These are phyloP conservation scores for Mortierella hygrophila DNA, from an alignment of 192 early-diverging fungal species.

Conservation along the genomic window DNA sequence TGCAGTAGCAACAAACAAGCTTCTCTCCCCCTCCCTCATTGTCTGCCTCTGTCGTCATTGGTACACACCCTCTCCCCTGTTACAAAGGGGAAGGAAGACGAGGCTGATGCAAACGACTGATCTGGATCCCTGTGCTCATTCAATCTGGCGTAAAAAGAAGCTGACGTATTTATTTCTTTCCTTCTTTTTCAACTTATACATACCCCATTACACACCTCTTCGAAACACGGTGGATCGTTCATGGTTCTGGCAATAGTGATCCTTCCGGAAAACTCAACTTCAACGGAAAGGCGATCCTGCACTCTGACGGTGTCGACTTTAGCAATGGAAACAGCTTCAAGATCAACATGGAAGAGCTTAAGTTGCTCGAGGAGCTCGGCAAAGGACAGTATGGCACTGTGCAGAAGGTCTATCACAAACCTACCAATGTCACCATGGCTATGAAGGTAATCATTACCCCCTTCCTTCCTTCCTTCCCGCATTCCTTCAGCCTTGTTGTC, in stretches of 20 bases:
- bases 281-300: constrained; percentile 91
- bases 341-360: constrained; percentile 90
- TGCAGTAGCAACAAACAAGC: not conserved
- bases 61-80: not conserved
- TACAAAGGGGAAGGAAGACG: constrained; percentile 3
- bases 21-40: not conserved
- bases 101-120: constrained; percentile 8
- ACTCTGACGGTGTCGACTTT: constrained; percentile 93
- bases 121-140: constrained; percentile 3
- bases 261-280: constrained; percentile 92
- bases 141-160: not conserved
- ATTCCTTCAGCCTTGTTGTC: constrained; percentile 4
- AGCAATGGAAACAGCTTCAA: constrained; percentile 87
- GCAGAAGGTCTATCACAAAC: constrained; percentile 88
- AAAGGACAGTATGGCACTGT: constrained; percentile 96
- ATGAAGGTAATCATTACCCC: constrained; percentile 67
- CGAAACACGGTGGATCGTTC: not conserved
- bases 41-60: not conserved
- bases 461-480: not conserved
- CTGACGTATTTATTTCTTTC: constrained; percentile 14
- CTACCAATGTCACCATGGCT: constrained; percentile 91
- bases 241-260: constrained; percentile 64
- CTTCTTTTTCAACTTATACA: not conserved
- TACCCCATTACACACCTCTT: not conserved
- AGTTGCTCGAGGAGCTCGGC: constrained; percentile 83